phyloP scores from a whole-genome alignment of 2,329 filamentous ascomycete species.

The Colletotrichum lindemuthianum region DNA sequence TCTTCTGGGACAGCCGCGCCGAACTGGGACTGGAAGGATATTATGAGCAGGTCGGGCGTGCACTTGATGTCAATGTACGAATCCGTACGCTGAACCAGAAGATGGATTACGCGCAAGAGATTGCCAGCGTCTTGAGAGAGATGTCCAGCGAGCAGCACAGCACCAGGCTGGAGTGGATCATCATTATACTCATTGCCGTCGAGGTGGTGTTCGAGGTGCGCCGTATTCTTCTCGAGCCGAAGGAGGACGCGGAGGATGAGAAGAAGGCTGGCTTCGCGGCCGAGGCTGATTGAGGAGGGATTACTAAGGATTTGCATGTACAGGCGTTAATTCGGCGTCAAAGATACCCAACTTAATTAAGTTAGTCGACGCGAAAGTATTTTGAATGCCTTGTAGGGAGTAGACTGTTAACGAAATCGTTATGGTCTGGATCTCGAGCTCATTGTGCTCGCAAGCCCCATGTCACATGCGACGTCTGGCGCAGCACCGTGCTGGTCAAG shows the following conservation, averaged over 20 bases:
- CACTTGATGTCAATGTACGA: slow-evolving; percentile 88
- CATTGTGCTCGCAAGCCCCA: too few relatives aligned
- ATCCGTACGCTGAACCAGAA: slow-evolving; percentile 95
- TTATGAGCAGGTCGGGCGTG: slow-evolving; percentile 91
- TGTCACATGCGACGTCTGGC: too few relatives aligned
- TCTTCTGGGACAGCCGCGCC: slow-evolving; percentile 94
- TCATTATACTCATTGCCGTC: slow-evolving; percentile 91
- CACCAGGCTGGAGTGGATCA: slow-evolving; percentile 90
- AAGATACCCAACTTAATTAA: slow-evolving; percentile 22
- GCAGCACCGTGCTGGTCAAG: too few relatives aligned
- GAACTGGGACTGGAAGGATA: slow-evolving; percentile 93
- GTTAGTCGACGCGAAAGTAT: background rate
- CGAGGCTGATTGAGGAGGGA: background rate
- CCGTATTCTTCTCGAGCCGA: slow-evolving; percentile 73
- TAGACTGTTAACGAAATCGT: background rate
- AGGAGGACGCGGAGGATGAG: slow-evolving; percentile 45
- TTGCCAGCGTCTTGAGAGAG: slow-evolving; percentile 87
- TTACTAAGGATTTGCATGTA: background rate
- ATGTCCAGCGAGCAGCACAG: slow-evolving; percentile 91
- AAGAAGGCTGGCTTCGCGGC: slow-evolving; percentile 31
- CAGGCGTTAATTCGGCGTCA: background rate
- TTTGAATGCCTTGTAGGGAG: background rate
- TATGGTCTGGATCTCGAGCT: too few relatives aligned
- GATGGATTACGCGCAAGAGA: slow-evolving; percentile 97
- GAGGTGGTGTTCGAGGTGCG: slow-evolving; percentile 91